Evolutionary conservation across 148 eudicot species (phyloP), one percentile per base, ranked within the genome.

Genomic region (Diospyros kaki): DNA sequence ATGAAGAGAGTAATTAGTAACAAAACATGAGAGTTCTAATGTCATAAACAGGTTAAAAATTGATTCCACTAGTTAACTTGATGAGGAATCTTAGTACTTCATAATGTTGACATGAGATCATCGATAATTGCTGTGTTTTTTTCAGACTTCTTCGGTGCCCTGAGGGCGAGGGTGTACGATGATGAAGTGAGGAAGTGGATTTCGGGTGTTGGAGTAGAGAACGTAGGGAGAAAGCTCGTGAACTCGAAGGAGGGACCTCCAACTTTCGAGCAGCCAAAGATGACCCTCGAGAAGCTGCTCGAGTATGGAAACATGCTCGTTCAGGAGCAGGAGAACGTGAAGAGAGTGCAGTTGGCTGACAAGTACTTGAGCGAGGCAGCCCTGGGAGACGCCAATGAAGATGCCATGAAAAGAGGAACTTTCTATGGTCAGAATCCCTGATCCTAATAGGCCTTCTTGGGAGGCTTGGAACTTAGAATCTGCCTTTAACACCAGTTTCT

Each of bases 71-170:
- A 4, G 52, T 48, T 48, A 48, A 48, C 8, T 48, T 8, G 8
- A 28, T 28, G 28, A 4, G 8, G 52, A 1, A 0, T 48, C 0
- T 48, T 48, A 48, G 4, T 8, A 48, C 4, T 48, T 4, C 52
- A 48, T 48, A 48, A 48, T 48, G 28, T 28, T 28, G 28, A 28
- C 28, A 28, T 48, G 52, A 1, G 52, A 48, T 55, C 9, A 55
- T 55, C 13, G 39, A 41, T 70, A n/a, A 42, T 14, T 58, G 3
- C 14, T 28, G 48, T 10, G 60, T 58, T 59, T 0, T 58, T 18
- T 68, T 75, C 84, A 84, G 84, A 84, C n/a, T 84, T 84, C 77
- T 84, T 84, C 18, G 82, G 86, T 18, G 86, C 86, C 17, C 11
- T 84, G 2, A 84, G 86, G 69, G 83, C 86, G 11, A 80, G 86